phyloP scores from a whole-genome alignment of 179 eudicot species.

The Pouteria campechiana region DNA sequence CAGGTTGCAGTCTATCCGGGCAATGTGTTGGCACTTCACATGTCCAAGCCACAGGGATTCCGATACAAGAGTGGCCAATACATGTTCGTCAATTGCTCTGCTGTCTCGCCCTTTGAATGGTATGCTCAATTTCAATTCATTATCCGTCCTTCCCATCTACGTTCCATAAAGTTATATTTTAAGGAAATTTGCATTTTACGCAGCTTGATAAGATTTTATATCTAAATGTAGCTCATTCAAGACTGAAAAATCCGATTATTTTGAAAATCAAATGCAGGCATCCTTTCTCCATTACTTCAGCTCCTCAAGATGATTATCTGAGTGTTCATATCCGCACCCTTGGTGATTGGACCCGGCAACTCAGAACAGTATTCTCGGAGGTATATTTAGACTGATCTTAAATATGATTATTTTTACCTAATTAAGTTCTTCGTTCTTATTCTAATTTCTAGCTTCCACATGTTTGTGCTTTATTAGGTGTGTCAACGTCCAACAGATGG shows the following conservation, averaged over 20 bases:
- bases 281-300: slow-evolving; percentile 32
- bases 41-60: slow-evolving; percentile 30
- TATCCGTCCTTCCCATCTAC: no score
- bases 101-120: slow-evolving; percentile 37
- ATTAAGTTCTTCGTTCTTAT: background rate
- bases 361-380: slow-evolving; percentile 19
- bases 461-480: slow-evolving; percentile 3
- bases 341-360: slow-evolving; percentile 31
- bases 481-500: slow-evolving; percentile 10
- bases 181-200: no score
- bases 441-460: background rate
- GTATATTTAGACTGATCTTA: no score
- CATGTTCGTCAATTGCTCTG: slow-evolving; percentile 31
- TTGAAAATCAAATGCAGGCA: no score
- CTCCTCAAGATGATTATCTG: slow-evolving; percentile 25
- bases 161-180: no score
- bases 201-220: no score
- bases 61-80: slow-evolving; percentile 30
- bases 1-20: slow-evolving; percentile 30
- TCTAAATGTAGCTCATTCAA: no score
- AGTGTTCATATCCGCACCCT: slow-evolving; percentile 26
- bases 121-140: no score
- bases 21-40: slow-evolving; percentile 23
- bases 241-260: no score
- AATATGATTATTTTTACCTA: no score